phyloP scores from a whole-genome alignment of 352 stramenopile species.

The Pythium plurisporium region DNA sequence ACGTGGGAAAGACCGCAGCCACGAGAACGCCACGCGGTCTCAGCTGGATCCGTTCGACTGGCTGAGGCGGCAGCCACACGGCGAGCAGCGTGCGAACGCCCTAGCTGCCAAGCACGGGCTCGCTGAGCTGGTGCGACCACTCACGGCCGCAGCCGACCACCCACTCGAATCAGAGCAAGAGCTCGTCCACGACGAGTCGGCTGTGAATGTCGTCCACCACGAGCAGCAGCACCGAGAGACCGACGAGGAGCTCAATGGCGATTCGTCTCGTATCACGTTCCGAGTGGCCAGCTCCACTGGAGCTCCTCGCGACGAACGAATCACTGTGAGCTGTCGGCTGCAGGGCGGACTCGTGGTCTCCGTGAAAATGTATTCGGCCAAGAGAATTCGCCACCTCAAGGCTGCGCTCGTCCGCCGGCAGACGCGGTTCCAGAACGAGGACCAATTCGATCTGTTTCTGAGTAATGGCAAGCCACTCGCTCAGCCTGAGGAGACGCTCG shows the following conservation, averaged over 20 bases:
- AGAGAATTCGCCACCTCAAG: conserved; percentile 56
- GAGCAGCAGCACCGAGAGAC: not conserved
- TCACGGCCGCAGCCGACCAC: not conserved
- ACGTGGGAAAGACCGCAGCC: not conserved
- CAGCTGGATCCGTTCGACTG: conserved; percentile 54
- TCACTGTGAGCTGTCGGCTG: conserved; percentile 51
- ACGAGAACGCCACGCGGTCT: not conserved
- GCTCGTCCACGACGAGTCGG: too few species aligned
- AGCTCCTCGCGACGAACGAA: conserved; percentile 21
- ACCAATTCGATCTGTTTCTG: conserved; percentile 56
- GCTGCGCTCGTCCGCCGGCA: conserved; percentile 32
- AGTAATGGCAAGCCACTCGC: conserved; percentile 32
- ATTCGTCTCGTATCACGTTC: too few species aligned
- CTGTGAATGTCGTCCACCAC: too few species aligned
- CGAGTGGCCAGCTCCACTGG: too few species aligned
- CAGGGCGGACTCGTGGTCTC: conserved; percentile 49
- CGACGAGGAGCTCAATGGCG: not conserved
- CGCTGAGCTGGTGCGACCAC: conserved; percentile 26
- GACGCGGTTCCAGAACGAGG: conserved; percentile 37
- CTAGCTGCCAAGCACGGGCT: conserved; percentile 46
- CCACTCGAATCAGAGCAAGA: not conserved
- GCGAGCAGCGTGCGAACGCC: conserved; percentile 47
- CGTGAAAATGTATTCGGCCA: conserved; percentile 33
- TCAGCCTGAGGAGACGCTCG: conserved; percentile 33
- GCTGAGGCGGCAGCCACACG: conserved; percentile 40